phyloP scores from a whole-genome alignment of 495 filamentous ascomycete species.

The Aspergillus campestris region DNA sequence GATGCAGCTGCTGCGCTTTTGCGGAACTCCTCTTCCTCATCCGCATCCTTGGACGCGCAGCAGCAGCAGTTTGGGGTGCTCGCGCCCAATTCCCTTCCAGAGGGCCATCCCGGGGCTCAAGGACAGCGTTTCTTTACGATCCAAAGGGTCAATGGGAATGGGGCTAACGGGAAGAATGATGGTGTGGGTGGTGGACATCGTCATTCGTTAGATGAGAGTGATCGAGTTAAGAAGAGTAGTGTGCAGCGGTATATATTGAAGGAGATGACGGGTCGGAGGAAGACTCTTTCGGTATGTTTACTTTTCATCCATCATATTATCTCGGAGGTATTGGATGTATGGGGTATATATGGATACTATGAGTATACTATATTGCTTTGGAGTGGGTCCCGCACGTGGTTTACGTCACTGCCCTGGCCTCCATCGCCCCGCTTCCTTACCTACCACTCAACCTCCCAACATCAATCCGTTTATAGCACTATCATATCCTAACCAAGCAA shows the following conservation, averaged over 20 bases:
- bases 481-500: neutral
- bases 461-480: too few species aligned
- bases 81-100: conserved; percentile 25
- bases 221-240: conserved; percentile 80
- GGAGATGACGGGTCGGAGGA: conserved; percentile 61
- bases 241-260: conserved; percentile 59
- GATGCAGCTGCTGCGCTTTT: neutral
- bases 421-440: conserved; percentile 1
- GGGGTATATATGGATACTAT: neutral
- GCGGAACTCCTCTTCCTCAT: neutral
- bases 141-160: conserved; percentile 71
- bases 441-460: neutral
- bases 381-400: neutral
- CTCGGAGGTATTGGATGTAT: conserved; percentile 6
- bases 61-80: conserved; percentile 36
- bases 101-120: conserved; percentile 34
- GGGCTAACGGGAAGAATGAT: conserved; percentile 62
- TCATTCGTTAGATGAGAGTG: conserved; percentile 70
- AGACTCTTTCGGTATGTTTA: conserved; percentile 46
- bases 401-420: conserved; percentile 9
- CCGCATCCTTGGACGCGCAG: neutral
- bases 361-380: neutral
- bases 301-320: conserved; percentile 12
- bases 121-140: conserved; percentile 61
- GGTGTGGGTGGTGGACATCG: conserved; percentile 60